Base-by-base conservation (phyloP, 352 stramenopile genomes). In the Pseudoperonospora humuli region DNA sequence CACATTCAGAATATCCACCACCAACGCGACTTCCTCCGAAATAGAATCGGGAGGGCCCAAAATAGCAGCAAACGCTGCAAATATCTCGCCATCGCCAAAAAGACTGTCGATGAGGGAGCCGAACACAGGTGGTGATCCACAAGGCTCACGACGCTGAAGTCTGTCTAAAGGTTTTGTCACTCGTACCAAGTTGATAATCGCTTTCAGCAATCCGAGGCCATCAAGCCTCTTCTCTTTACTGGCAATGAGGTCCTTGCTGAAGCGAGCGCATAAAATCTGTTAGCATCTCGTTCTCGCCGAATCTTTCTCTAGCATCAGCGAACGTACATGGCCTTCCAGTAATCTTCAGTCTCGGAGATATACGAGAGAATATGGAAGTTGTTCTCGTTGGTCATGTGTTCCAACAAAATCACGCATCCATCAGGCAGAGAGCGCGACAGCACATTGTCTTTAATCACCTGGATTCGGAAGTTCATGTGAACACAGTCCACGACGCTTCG, bases 371-470 rank as follows among this genome's bases (percentile, higher is more conserved):
- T 93, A 46, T 81, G 54, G 48, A 72, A 89, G 48, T 87, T 93
- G 63, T 93, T 89, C 40, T 93, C 80, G 53, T 90, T 90, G 32
- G 75, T 46, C 48, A 93, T 77, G 41, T 87, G 75, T 25, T 89
- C 78, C 19, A 93, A 53, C 64, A 89, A 75, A 35, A 89, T 67
- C 25, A 83, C 72, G 18, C 72, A 79, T 37, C 72, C 69, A 45
- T 93, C 80, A 0, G 77, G 75, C 7, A 93, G 44, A 28, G 75
- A 80, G n/a, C 80, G 73, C 27, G 75, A 78, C 13, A 93, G 35
- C 32, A 93, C 70, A 39, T 88, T 90, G 52, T 93, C 80, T 39
- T 90, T 93, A 49, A 93, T 86, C 42, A 89, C 80, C 40, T 90
- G 76, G 49, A 93, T 89, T 27, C 80, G 80, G 42, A 82, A 93